A percentile compares a stretch with the other conserved stretches of the same genome.
phyloP scores from a whole-genome alignment of 2,329 filamentous ascomycete genomes.

The Cercospora citrullina region DNA sequence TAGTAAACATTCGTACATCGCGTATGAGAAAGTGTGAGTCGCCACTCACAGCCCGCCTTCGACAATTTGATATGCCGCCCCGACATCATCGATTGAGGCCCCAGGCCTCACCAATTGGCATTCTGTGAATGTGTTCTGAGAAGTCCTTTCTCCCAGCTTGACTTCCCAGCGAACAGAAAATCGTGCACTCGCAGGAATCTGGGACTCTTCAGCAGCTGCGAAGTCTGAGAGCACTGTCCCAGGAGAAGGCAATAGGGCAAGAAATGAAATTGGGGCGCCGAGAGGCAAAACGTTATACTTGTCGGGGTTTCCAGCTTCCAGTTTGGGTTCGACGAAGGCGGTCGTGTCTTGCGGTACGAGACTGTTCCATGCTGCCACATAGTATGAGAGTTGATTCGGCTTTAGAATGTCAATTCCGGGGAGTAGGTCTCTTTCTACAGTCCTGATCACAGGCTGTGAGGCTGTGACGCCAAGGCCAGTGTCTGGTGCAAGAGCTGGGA shows the following conservation, averaged over 20 bases:
- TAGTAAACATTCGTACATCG: no score
- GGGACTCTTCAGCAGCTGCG: neutral
- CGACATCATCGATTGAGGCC: neutral
- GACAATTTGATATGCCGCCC: neutral
- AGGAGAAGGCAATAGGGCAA: neutral
- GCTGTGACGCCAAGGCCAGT: neutral
- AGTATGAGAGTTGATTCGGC: neutral
- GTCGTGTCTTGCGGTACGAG: neutral
- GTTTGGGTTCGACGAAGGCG: neutral
- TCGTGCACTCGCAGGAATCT: neutral
- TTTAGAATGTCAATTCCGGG: neutral
- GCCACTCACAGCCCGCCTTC: neutral
- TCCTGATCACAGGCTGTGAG: neutral
- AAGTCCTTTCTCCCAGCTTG: neutral
- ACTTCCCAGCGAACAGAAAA: neutral
- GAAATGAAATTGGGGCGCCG: neutral
- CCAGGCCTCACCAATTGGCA: neutral
- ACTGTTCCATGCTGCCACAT: neutral
- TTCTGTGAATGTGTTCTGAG: rapidly evolving
- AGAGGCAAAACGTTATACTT: neutral
- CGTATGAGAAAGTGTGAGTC: no score
- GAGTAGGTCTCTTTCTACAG: neutral
- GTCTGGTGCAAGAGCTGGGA: neutral
- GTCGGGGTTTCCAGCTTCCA: no score
- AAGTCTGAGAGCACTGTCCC: neutral